Base-by-base conservation (phyloP, 192 early-diverging fungal genomes). In the Backusella australiensis region DNA sequence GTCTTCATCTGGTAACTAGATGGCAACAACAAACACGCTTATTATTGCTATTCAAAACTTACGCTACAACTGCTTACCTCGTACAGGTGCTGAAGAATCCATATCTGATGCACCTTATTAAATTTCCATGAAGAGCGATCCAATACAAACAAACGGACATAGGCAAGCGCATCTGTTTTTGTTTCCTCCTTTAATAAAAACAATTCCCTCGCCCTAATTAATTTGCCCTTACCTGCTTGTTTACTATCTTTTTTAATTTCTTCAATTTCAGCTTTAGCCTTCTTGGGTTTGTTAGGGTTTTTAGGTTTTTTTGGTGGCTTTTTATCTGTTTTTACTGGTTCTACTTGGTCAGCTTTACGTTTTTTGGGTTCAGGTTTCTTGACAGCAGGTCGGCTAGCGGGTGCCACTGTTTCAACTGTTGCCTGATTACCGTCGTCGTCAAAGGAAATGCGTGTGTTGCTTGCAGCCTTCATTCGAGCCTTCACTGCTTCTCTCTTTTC, bases 41-140 rank as follows among this genome's bases (percentile, higher is more conserved):
- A 72, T 21, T 26, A 26, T 35, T 2, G 34, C 26, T 8, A 56
- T n/a, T 65, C 17, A 21, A 17, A 38, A 35, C 29, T 53, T 29
- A 14, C 71, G 44, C 21, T 6, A 46, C 2, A 12, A 49, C 35
- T 41, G 3, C 63, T 59, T 69, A 74, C 78, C 32, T 83, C 75
- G 39, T 80, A 83, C 21, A 83, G 39, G 44, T 80, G 65, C 6
- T 70, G 67, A 53, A 83, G 53, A 29, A 83, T 34, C 78, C 82
- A 79, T 14, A 71, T 77, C 34, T 83, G 82, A 63, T 72, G 76
- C 19, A 83, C 49, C 19, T 83, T 83, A 42, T 71, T 73, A 35
- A 83, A 83, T 21, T 83, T 83, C 82, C 82, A 83, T 15, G 34
- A 65, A 0, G 67, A 34, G 14, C 71, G 78, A 75, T 79, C 74